phyloP scores from a whole-genome alignment of 148 eudicot genomes.

The Vaccinium darrowii region DNA sequence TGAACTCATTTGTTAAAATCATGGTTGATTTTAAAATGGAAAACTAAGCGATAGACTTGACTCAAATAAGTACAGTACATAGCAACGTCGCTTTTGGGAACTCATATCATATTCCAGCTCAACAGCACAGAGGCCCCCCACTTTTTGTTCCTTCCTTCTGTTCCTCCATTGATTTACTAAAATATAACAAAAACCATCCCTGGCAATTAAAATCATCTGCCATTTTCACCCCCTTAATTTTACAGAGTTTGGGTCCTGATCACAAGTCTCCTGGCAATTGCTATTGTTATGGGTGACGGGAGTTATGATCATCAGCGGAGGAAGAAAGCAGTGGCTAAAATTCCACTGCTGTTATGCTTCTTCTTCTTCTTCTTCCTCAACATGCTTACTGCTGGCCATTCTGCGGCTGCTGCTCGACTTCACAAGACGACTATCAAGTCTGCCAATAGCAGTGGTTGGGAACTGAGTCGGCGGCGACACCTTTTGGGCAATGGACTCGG shows the following conservation, averaged over 20 bases:
- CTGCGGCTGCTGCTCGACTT: neutral
- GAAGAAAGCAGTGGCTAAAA: neutral
- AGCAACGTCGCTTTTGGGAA: too few species aligned
- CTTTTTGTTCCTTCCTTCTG: neutral
- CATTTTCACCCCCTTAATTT: neutral
- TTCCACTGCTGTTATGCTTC: neutral
- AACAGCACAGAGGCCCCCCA: neutral
- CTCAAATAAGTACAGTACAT: too few species aligned
- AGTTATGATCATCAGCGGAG: neutral
- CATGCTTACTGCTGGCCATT: neutral
- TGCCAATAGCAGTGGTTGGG: neutral
- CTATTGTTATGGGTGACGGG: neutral
- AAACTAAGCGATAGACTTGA: too few species aligned
- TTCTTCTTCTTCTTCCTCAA: too few species aligned
- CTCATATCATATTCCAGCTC: too few species aligned
- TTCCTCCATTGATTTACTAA: too few species aligned
- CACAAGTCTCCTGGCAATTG: neutral
- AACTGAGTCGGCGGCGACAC: slow-evolving; percentile 17
- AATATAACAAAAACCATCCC: neutral
- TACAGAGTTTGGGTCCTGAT: neutral
- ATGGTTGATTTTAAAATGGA: too few species aligned
- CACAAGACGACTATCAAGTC: neutral
- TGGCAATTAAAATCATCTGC: neutral
- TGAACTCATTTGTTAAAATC: too few species aligned
- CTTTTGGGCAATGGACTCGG: slow-evolving; percentile 30